Evolutionary conservation across 441 rosid genomes (phyloP).

Genomic region (Hura crepitans): DNA sequence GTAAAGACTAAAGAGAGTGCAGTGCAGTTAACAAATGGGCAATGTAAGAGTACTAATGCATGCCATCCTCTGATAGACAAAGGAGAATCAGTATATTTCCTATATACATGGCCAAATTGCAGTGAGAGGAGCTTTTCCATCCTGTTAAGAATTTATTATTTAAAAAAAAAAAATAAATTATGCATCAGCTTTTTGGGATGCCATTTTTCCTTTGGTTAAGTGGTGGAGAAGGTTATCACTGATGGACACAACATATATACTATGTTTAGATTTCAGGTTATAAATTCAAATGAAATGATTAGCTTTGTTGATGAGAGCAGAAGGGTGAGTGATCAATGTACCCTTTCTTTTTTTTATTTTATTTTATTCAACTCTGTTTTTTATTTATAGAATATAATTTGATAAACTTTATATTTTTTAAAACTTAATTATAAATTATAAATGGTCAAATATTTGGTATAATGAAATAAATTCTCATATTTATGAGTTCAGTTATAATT

Average conservation of each 20-base stretch:
- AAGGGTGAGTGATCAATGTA: no score
- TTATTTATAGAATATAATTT: no score
- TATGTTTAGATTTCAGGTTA: conserved; percentile 20
- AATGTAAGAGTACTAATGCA: not conserved
- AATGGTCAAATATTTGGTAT: no score
- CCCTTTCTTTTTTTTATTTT: no score
- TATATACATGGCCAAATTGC: conserved; percentile 5
- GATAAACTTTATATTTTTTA: no score
- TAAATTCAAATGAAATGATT: conserved; percentile 46
- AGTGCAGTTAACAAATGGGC: conserved; percentile 12
- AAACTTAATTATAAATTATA: no score
- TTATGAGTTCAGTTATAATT: no score
- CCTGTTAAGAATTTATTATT: not conserved
- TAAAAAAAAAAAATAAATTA: not conserved
- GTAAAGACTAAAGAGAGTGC: conserved; percentile 10
- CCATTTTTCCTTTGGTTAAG: conserved; percentile 14
- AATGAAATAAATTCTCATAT: no score
- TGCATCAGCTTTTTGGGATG: conserved; percentile 27
- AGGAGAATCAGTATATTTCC: conserved; percentile 9
- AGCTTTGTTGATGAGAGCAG: no score
- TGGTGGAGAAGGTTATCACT: conserved; percentile 22
- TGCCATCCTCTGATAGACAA: not conserved
- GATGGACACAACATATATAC: conserved; percentile 36
- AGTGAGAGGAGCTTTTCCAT: conserved; percentile 22
- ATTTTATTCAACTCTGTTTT: no score